A percentile compares a stretch with the other conserved stretches of the same genome.
These are phyloP conservation scores for Erysimum cheiri DNA, from an alignment of 441 rosid species.

Conservation along the genomic window DNA sequence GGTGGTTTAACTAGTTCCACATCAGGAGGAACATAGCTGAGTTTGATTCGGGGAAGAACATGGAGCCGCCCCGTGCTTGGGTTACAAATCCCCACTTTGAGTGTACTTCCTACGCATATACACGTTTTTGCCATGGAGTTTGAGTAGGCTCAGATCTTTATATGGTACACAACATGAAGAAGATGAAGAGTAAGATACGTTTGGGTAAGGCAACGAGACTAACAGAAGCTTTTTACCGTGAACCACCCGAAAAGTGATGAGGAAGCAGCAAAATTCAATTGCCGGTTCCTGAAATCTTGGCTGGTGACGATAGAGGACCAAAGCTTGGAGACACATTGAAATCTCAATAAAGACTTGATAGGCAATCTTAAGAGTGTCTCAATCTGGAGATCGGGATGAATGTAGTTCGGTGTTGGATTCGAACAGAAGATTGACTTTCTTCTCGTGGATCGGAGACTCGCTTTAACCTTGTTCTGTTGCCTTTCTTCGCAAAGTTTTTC, in stretches of 20 bases:
- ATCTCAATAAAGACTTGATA: neutral
- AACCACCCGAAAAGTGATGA: neutral
- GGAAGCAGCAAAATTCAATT: neutral
- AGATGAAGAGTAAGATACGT: neutral
- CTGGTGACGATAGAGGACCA: constrained; percentile 4
- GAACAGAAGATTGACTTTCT: neutral
- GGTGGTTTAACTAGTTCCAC: neutral
- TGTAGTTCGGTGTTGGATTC: neutral
- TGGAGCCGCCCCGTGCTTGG: neutral
- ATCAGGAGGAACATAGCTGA: neutral
- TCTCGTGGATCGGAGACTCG: neutral
- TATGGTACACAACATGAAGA: neutral
- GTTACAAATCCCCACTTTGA: neutral
- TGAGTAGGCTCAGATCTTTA: neutral
- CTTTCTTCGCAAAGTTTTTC: neutral
- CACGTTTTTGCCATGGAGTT: neutral
- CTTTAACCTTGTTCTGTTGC: neutral
- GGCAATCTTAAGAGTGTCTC: neutral
- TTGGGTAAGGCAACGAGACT: constrained; percentile 15
- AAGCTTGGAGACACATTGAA: constrained; percentile 6
- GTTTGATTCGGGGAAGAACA: neutral
- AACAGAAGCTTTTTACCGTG: neutral
- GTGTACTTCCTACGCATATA: neutral
- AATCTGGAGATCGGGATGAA: constrained; percentile 17
- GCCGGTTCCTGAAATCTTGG: neutral